Evolutionary conservation across 768 basidiomycete species (phyloP).

Genomic region (Trametes cingulata): DNA sequence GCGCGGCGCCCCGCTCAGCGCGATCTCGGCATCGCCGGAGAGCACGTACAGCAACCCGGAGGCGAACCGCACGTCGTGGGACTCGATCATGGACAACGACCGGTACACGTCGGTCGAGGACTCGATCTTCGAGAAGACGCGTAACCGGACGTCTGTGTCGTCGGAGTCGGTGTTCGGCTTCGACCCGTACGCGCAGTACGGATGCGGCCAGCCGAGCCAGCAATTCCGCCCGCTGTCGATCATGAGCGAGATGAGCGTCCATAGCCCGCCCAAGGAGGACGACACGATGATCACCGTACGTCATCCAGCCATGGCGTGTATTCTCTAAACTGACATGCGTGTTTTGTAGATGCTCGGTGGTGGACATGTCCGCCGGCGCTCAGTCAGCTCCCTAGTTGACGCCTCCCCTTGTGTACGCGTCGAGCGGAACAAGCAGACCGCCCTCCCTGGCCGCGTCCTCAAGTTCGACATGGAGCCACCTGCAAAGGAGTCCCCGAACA

Average conservation of each 20-base stretch:
- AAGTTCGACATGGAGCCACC: constrained; percentile 31
- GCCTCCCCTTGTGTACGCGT: constrained; percentile 67
- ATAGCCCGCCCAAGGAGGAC: constrained; percentile 62
- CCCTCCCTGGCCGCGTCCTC: constrained; percentile 36
- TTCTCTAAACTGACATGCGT: constrained; percentile 11
- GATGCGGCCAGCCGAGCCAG: constrained; percentile 43
- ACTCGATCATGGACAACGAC: constrained; percentile 66
- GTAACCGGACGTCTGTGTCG: constrained; percentile 48
- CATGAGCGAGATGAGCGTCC: constrained; percentile 48
- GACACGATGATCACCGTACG: constrained; percentile 82
- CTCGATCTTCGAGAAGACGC: constrained; percentile 54
- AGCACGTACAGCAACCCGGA: constrained; percentile 40
- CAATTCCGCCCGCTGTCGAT: constrained; percentile 69
- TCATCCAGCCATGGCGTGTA: background rate
- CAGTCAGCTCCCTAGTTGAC: constrained; percentile 66
- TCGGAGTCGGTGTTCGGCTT: constrained; percentile 66
- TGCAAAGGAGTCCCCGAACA: constrained; percentile 44
- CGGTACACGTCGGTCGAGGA: constrained; percentile 31
- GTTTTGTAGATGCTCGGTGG: constrained; percentile 73
- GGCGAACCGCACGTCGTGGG: constrained; percentile 47
- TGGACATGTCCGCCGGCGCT: constrained; percentile 68
- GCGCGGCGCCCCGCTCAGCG: constrained; percentile 52
- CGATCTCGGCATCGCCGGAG: constrained; percentile 68
- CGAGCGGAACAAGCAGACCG: constrained; percentile 60
- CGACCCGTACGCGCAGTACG: constrained; percentile 39